Evolutionary conservation across 345 rosid species (phyloP).

Genomic region (Lepidium aucheri): DNA sequence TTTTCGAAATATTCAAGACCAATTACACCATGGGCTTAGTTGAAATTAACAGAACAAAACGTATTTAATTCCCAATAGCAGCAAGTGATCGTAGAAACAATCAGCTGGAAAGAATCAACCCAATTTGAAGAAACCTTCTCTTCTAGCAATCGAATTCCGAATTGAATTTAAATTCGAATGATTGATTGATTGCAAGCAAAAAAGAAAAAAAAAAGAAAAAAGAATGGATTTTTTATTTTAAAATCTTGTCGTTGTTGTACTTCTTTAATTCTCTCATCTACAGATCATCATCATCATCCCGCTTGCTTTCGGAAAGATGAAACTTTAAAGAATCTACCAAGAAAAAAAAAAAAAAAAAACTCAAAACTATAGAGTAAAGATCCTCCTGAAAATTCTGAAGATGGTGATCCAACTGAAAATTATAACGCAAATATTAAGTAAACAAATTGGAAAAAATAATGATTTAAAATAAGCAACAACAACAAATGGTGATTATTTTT

Average conservation of each 20-base stretch:
- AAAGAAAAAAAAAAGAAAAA: background rate
- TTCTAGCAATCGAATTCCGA: background rate
- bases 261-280: background rate
- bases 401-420: background rate
- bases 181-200: background rate
- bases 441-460: background rate
- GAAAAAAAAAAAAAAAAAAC: background rate
- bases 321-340: background rate
- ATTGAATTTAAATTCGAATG: constrained; percentile 7
- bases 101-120: background rate
- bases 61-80: background rate
- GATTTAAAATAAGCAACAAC: background rate
- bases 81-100: background rate
- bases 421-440: background rate
- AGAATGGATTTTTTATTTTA: background rate
- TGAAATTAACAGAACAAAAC: background rate
- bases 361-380: background rate
- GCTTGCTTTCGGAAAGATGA: constrained; percentile 10
- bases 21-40: background rate
- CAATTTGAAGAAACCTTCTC: background rate
- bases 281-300: constrained; percentile 8
- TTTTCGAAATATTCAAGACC: background rate
- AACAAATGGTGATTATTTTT: constrained; percentile 7
- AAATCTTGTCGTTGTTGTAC: background rate
- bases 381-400: background rate